phyloP scores from a whole-genome alignment of 768 basidiomycete species.

The Lyophyllum semitale region DNA sequence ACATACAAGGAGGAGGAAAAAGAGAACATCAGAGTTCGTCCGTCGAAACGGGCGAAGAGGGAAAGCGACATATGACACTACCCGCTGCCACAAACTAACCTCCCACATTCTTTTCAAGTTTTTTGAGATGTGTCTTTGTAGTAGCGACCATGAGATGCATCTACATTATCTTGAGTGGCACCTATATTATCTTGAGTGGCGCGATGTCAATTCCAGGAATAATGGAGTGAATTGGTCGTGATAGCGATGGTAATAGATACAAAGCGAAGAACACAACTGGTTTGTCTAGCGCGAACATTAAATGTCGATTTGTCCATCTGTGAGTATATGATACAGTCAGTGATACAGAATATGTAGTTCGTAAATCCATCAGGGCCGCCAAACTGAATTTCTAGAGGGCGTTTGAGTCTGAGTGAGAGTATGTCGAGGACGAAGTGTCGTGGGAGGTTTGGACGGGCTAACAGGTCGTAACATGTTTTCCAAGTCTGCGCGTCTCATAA shows the following conservation, averaged over 20 bases:
- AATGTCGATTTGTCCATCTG: background rate
- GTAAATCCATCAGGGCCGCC: slow-evolving; percentile 55
- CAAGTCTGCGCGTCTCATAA: slow-evolving; percentile 76
- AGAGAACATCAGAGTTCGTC: background rate
- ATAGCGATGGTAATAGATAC: slow-evolving; percentile 6
- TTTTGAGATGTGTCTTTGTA: too few relatives aligned
- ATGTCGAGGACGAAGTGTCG: slow-evolving; percentile 37
- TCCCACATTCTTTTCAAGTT: background rate
- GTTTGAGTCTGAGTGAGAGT: slow-evolving; percentile 40
- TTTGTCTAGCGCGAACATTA: slow-evolving; percentile 4
- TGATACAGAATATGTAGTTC: slow-evolving; percentile 11
- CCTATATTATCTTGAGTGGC: background rate
- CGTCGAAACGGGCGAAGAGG: slow-evolving; percentile 9
- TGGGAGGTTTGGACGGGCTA: slow-evolving; percentile 65
- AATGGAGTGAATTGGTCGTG: background rate
- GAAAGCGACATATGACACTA: background rate
- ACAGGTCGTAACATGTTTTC: slow-evolving; percentile 57
- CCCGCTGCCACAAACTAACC: background rate
- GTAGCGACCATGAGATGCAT: too few relatives aligned
- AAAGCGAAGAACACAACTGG: slow-evolving; percentile 3
- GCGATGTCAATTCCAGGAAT: background rate
- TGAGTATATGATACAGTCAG: background rate
- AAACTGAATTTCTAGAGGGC: slow-evolving; percentile 55
- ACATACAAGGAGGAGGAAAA: slow-evolving; percentile 1
- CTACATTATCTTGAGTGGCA: too few relatives aligned